These are phyloP conservation scores for Prunus padus DNA, from an alignment of 306 rosid species.

Conservation along the genomic window DNA sequence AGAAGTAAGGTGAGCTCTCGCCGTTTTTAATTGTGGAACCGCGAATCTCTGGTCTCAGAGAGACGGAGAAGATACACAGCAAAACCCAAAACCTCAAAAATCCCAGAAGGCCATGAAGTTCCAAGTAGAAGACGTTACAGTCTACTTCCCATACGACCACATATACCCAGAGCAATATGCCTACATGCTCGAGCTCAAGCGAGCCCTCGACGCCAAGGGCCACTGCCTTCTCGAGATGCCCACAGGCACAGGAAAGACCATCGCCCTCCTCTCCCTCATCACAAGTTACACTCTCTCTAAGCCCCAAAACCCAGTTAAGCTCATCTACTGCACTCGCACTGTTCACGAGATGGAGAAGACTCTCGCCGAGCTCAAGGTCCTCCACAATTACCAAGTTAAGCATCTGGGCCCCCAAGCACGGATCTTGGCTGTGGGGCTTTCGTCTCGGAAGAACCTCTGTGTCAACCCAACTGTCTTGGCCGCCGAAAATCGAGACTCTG, in stretches of 20 bases:
- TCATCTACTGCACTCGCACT: slow-evolving; percentile 90
- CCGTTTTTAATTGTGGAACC: background rate
- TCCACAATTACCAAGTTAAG: slow-evolving; percentile 59
- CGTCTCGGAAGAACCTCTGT: slow-evolving; percentile 85
- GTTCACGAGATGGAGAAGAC: slow-evolving; percentile 99
- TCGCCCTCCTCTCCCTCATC: slow-evolving; percentile 78
- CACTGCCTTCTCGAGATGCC: slow-evolving; percentile 94
- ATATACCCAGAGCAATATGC: slow-evolving; percentile 90
- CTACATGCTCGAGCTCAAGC: slow-evolving; percentile 83
- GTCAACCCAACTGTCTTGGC: slow-evolving; percentile 54
- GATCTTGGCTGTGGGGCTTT: slow-evolving; percentile 73
- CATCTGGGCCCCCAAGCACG: slow-evolving; percentile 61
- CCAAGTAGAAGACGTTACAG: slow-evolving; percentile 68
- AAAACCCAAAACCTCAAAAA: background rate
- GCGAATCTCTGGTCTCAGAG: background rate
- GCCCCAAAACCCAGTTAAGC: slow-evolving; percentile 71
- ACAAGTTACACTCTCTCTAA: slow-evolving; percentile 78
- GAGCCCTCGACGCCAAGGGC: slow-evolving; percentile 85
- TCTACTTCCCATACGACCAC: slow-evolving; percentile 87
- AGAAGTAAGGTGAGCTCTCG: too few species aligned
- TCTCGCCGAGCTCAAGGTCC: slow-evolving; percentile 72
- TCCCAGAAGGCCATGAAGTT: slow-evolving; percentile 57
- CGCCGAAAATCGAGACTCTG: slow-evolving; percentile 76
- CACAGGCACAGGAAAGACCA: slow-evolving; percentile 90
- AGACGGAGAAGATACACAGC: background rate